Evolutionary conservation across 176 grass and related monocot species (phyloP).

Genomic region (Canna indica): DNA sequence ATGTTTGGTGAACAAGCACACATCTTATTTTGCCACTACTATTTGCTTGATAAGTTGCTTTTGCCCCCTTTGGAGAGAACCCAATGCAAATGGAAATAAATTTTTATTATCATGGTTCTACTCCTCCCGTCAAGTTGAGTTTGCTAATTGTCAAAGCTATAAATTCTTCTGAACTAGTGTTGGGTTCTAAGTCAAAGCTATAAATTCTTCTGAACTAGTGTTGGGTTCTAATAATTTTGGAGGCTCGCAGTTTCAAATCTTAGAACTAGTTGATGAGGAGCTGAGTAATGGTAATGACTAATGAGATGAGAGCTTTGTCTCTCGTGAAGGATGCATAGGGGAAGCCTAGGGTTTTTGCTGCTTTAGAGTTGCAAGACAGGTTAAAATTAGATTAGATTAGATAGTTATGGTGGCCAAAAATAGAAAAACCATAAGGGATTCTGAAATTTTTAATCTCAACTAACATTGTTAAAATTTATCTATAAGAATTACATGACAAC

Average conservation of each 20-base stretch:
- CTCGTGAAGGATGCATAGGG: slow-evolving; percentile 40
- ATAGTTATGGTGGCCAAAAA: no score
- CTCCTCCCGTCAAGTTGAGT: not conserved
- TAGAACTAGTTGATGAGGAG: slow-evolving; percentile 54
- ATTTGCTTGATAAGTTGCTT: not conserved
- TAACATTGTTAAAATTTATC: no score
- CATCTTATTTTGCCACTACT: not conserved
- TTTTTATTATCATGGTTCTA: not conserved
- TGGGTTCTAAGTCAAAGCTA: no score
- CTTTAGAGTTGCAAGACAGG: slow-evolving; percentile 52
- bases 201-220: no score
- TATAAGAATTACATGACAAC: no score
- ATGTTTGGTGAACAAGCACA: not conserved
- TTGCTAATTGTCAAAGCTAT: not conserved
- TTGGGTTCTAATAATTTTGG: not conserved
- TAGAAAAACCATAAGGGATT: no score
- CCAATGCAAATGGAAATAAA: not conserved
- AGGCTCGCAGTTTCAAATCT: slow-evolving; percentile 1
- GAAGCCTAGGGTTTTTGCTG: slow-evolving; percentile 28
- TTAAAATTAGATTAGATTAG: slow-evolving; percentile 8
- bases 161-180: not conserved
- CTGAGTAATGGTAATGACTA: slow-evolving; percentile 45
- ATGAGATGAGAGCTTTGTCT: slow-evolving; percentile 50
- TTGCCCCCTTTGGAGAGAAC: not conserved
- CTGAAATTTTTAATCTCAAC: no score